phyloP scores from a whole-genome alignment of 2,329 filamentous ascomycete species.

The Bretziella fagacearum region DNA sequence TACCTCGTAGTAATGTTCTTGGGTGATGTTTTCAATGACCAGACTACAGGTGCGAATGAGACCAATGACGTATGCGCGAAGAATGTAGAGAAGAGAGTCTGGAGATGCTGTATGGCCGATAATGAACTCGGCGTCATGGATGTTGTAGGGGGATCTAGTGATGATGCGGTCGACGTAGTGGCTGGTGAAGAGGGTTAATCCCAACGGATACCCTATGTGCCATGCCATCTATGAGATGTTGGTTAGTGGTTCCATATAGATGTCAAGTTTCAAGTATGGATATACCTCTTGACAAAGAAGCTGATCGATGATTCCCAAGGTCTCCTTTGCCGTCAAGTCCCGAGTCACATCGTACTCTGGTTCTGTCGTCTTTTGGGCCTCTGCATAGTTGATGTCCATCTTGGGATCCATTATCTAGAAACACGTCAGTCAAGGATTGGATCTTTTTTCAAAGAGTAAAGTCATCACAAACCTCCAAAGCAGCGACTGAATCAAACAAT shows the following conservation, averaged over 20 bases:
- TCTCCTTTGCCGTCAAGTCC: slow-evolving; percentile 55
- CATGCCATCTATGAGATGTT: slow-evolving; percentile 57
- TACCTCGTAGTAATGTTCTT: slow-evolving; percentile 85
- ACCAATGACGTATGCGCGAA: slow-evolving; percentile 74
- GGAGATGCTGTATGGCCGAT: slow-evolving; percentile 21
- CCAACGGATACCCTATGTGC: slow-evolving; percentile 90
- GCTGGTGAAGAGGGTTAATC: slow-evolving; percentile 86
- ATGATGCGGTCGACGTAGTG: slow-evolving; percentile 75
- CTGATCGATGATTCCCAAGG: slow-evolving; percentile 88
- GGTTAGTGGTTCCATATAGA: neutral
- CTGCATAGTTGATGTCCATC: slow-evolving; percentile 87
- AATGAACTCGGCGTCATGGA: slow-evolving; percentile 50
- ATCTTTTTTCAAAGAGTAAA: neutral
- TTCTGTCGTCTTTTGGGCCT: slow-evolving; percentile 63
- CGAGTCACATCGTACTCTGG: slow-evolving; percentile 61
- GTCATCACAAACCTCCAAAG: slow-evolving; percentile 44
- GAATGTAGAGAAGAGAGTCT: slow-evolving; percentile 40
- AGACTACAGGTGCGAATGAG: slow-evolving; percentile 68
- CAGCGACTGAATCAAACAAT: slow-evolving; percentile 82
- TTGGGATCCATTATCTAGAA: slow-evolving; percentile 91
- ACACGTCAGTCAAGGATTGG: neutral
- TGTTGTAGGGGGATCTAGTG: slow-evolving; percentile 45
- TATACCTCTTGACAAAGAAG: slow-evolving; percentile 71
- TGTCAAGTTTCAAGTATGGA: neutral
- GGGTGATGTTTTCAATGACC: slow-evolving; percentile 59